Evolutionary conservation across 805 yeast genomes (phyloP).

Genomic region (Henningerozyma blattae): DNA sequence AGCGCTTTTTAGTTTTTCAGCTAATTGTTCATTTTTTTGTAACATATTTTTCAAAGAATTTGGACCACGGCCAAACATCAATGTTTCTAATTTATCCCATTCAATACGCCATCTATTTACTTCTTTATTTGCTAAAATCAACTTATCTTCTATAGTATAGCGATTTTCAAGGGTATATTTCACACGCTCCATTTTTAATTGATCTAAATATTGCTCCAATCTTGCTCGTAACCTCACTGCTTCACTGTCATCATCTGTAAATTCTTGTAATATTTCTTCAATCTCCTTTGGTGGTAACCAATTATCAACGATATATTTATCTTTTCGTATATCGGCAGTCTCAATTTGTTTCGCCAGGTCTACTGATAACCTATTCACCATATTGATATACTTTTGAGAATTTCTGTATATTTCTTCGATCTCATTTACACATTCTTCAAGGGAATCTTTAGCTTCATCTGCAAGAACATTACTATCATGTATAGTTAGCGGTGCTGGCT

Average conservation of each 20-base stretch:
- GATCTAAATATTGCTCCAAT: conserved; percentile 15
- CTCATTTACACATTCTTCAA: conserved; percentile 8
- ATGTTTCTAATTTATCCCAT: conserved; percentile 19
- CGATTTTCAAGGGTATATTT: conserved; percentile 21
- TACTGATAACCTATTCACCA: conserved; percentile 17
- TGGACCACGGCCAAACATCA: conserved; percentile 22
- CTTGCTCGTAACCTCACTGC: conserved; percentile 5
- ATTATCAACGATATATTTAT: conserved; percentile 11
- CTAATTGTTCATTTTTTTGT: conserved; percentile 6
- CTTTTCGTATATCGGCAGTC: conserved; percentile 9
- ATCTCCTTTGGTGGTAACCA: conserved; percentile 17
- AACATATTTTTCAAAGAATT: conserved; percentile 20
- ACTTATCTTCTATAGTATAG: conserved; percentile 12
- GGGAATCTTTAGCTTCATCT: neutral
- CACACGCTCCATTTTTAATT: conserved; percentile 21
- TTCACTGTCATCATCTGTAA: conserved; percentile 7
- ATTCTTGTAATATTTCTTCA: conserved; percentile 11
- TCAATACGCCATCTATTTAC: conserved; percentile 21
- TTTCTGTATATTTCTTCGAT: conserved; percentile 11
- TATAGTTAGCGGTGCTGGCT: neutral
- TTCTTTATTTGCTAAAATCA: conserved; percentile 15
- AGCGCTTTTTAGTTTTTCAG: neutral
- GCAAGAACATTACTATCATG: conserved; percentile 3
- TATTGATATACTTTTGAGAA: conserved; percentile 14
- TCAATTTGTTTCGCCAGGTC: conserved; percentile 19